Base-by-base conservation (phyloP, 352 stramenopile genomes). In the Pilasporangium apinafurcum region DNA sequence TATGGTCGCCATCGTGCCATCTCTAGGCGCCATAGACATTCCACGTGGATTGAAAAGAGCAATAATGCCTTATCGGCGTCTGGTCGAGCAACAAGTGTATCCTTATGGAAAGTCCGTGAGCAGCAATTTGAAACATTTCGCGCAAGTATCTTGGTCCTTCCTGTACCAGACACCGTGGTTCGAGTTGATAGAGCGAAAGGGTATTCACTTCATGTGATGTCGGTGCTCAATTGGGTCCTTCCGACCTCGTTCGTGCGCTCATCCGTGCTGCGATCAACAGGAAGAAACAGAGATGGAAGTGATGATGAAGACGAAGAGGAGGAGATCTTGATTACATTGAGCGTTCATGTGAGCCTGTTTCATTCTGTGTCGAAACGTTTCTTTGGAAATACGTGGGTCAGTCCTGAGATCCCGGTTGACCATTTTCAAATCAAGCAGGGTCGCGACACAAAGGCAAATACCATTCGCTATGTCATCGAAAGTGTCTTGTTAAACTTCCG, bases 381-480 rank as follows among this genome's bases (percentile, higher is more conserved):
- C 58, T 97, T 96, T 49, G 91, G 91, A 3, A 96, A 94, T 29
- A 97, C 91, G 28, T 97, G 81, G 81, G 82, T 81, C 2, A 92
- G 68, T 40, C 68, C 78, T 1, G 78, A 90, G 47, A 51, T 91
- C 13, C 50, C 54, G 3, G 43, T 83, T 21, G 68, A 86, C 22
- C 39, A 60, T 1, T 63, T 68, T 29, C 43, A 69, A 21, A 79
- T 86, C 57, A 70, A 73, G 22, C 65, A 76, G 20, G 51, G 53
- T n/a, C 65, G 65, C 13, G 53, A 75, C 31, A 39, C 58, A 1
- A 75, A 70, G 26, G 53, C 72, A 25, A 70, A 67, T 33, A 63
- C 59, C 2, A 21, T 85, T 18, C 68, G 67, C 2, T 71, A 79
- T 32, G 46, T 90, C 4, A 49, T 85, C 16, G 65, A 81, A 38